A percentile compares a stretch with the other conserved stretches of the same genome.
These are phyloP conservation scores for Claviceps sp. DNA, from an alignment of 2,329 filamentous ascomycete genomes.

Conservation along the genomic window DNA sequence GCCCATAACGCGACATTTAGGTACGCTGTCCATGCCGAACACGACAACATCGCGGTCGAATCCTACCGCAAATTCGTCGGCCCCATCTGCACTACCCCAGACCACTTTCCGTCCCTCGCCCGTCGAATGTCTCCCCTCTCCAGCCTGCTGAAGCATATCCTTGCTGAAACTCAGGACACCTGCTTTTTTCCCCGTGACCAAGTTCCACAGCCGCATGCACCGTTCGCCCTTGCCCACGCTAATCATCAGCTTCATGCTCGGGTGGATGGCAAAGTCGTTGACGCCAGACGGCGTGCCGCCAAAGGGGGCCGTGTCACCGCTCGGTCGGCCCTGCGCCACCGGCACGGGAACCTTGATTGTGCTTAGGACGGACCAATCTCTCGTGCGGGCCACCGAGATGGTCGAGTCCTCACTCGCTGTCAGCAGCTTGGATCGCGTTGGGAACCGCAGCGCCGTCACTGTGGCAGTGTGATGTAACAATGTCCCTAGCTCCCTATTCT, in stretches of 20 bases:
- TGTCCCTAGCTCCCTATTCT: constrained; percentile 77
- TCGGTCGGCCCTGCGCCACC: constrained; percentile 66
- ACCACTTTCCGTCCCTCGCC: constrained; percentile 74
- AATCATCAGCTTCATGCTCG: constrained; percentile 93
- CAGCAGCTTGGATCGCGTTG: constrained; percentile 74
- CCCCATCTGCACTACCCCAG: constrained; percentile 59
- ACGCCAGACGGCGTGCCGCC: constrained; percentile 76
- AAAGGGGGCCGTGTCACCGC: constrained; percentile 74
- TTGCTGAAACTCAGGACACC: constrained; percentile 77
- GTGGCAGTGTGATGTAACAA: constrained; percentile 76
- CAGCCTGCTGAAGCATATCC: constrained; percentile 58
- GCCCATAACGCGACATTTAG: constrained; percentile 60
- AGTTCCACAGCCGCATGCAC: constrained; percentile 88
- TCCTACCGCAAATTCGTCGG: constrained; percentile 74
- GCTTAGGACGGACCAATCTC: constrained; percentile 80
- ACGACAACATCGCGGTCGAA: constrained; percentile 79
- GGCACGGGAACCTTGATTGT: constrained; percentile 82
- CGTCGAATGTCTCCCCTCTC: constrained; percentile 61
- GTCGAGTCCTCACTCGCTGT: constrained; percentile 84
- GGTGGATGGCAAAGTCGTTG: constrained; percentile 91
- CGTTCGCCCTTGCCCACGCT: constrained; percentile 81
- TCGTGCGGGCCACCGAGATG: constrained; percentile 71
- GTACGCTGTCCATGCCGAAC: constrained; percentile 78
- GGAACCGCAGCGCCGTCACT: constrained; percentile 69
- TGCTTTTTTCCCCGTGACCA: constrained; percentile 92